Evolutionary conservation across 1,139 yeast genomes (phyloP).

Genomic region (Candida tetrigidarum): DNA sequence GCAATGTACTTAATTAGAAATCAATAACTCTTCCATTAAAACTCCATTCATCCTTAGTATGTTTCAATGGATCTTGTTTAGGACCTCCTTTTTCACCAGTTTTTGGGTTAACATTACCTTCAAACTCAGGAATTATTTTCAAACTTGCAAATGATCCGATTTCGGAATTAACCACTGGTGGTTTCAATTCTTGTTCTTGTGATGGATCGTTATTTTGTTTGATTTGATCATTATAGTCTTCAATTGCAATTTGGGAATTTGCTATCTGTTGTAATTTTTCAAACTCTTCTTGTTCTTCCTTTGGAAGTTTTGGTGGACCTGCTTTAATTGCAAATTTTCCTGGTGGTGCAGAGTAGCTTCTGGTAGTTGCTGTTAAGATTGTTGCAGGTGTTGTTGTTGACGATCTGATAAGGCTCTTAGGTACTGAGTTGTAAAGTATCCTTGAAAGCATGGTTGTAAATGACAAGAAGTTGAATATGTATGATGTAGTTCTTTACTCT

Average conservation of each 20-base stretch:
- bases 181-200: slow-evolving; percentile 13
- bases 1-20: slow-evolving; percentile 47
- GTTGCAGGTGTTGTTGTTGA: not conserved
- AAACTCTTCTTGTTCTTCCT: slow-evolving; percentile 91
- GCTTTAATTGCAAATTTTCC: slow-evolving; percentile 48
- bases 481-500: too few relatives aligned
- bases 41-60: slow-evolving; percentile 79
- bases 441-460: not conserved
- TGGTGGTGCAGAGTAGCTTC: slow-evolving; percentile 6
- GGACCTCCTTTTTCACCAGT: slow-evolving; percentile 99
- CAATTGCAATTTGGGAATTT: slow-evolving; percentile 77
- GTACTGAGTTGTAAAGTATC: not conserved
- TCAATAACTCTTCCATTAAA: slow-evolving; percentile 97
- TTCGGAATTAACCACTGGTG: slow-evolving; percentile 48
- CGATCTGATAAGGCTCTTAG: not conserved
- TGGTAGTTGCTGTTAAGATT: not conserved
- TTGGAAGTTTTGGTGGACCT: slow-evolving; percentile 83
- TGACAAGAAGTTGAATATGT: too few relatives aligned
- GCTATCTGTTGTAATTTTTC: slow-evolving; percentile 85
- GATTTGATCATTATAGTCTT: slow-evolving; percentile 65
- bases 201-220: slow-evolving; percentile 22
- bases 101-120: slow-evolving; percentile 89
- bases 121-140: slow-evolving; percentile 90
- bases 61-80: slow-evolving; percentile 95
- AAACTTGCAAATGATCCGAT: slow-evolving; percentile 67